Evolutionary conservation across 257 asterid species (phyloP), one percentile per base, ranked within the genome.

Genomic region (Scutellaria baicalensis): DNA sequence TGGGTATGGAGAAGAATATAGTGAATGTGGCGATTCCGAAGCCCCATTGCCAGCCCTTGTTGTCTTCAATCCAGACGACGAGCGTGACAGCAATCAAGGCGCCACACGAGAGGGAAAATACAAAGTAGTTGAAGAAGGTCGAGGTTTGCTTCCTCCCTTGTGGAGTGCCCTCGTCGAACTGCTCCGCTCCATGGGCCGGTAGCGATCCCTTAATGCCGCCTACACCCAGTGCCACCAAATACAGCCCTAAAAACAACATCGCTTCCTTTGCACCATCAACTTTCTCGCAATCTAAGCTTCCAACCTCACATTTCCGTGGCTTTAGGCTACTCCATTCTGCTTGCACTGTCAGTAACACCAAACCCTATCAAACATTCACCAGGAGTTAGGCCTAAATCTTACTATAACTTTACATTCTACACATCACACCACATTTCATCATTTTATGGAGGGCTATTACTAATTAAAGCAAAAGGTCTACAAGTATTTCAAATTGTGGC

Each of bases 31-130:
- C 77, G 12, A 88, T 76, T 6, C 90, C 93, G 9, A 90, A 88
- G 6, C 98, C 98, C 97, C 98, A 93, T 69, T 90, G 78, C 98
- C 98, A 90, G 1, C 98, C 98, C 77, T 79, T 88, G 73, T 93
- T 93, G 82, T 93, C 98, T 74, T 90, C 97, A 44, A 93, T 63
- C 96, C 97, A 93, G 6, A 93, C 97, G 20, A 90, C 93, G 0
- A 93, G 78, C 0, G 98, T 90, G 27, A 93, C 98, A 0, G 98
- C 98, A 47, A 93, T 75, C 10, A 93, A 77, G 40, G 70, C 96
- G 0, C 98, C 98, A 70, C 79, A 80, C 0, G 97, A 59, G 7
- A 93, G 90, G 64, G 88, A 88, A 70, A 93, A 90, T 31, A 90
- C 97, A 9, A 79, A 90, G 75, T 88, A 88, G 76, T 93, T 93